Evolutionary conservation across 371 early-diverging fungal genomes (phyloP), one percentile per base, ranked within the genome.

Genomic region (Saksenaea oblongispora): DNA sequence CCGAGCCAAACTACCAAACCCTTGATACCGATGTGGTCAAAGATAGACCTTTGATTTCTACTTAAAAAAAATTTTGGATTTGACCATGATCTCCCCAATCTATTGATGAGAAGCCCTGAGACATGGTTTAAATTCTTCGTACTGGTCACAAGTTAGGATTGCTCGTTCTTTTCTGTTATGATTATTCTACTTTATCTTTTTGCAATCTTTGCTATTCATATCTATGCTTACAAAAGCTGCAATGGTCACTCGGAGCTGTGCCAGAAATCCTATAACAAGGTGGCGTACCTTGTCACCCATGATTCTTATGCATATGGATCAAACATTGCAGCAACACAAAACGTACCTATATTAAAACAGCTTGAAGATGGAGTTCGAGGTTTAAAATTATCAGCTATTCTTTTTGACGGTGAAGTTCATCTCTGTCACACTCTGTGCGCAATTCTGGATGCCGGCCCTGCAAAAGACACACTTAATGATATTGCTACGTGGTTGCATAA

Each of bases 321-420:
- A 0, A 76, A 72, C 37, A 39, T 78, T 34, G 89, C 88, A 9
- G 81, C 87, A 5, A 91, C 87, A 51, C 93, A 91, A 74, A 75
- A 79, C 63, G 62, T 70, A 44, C 63, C 80, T 31, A 84, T 92
- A 35, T 34, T 66, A 3, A 68, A 78, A 13, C 92, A 92, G 59
- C 75, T 92, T 15, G 74, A 84, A 41, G 86, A 87, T 54, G 93
- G 93, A 11, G 77, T 92, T 51, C 82, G 92, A 18, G 92, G 81
- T 22, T 75, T 91, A 55, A 89, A 89, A 81, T 76, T 92, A 15
- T 85, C 92, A 17, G 77, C 82, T 24, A 89, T 89, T 0, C 73
- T 79, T 11, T 87, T 86, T 42, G 82, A 86, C 64, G 60, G 79
- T 64, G 62, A 59, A 14, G 79, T 92, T 15, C 79, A 88, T 61